Evolutionary conservation across 768 basidiomycete genomes (phyloP).

Genomic region (Rhodotorula paludigena): DNA sequence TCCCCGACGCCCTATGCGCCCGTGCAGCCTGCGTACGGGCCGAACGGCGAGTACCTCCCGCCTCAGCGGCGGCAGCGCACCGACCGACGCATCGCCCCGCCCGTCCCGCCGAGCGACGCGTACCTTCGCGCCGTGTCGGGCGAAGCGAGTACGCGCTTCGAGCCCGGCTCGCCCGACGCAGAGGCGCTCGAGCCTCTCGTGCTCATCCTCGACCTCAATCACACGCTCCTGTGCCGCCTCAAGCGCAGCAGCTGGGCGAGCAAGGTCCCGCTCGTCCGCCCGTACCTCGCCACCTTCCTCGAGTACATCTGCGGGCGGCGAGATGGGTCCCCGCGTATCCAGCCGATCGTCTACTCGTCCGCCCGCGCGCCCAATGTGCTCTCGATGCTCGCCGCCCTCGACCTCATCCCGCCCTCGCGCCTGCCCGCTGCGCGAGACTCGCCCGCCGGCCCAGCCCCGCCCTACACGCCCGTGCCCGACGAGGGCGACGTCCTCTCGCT

Average conservation of each 20-base stretch:
- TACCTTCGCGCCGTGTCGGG: constrained; percentile 1
- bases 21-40: background rate
- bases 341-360: constrained; percentile 33
- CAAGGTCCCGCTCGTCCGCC: constrained; percentile 26
- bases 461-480: background rate
- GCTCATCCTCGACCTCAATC: constrained; percentile 40
- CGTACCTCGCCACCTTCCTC: constrained; percentile 39
- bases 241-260: constrained; percentile 8
- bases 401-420: constrained; percentile 16
- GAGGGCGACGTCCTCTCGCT: constrained; percentile 27
- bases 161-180: too few species aligned
- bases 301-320: constrained; percentile 29
- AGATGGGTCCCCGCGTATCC: background rate
- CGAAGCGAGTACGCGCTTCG: background rate
- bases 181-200: constrained; percentile 1
- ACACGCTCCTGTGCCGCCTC: constrained; percentile 34
- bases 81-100: background rate
- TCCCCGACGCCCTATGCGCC: background rate
- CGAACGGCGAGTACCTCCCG: background rate
- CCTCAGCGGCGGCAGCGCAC: background rate
- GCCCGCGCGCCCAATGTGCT: constrained; percentile 35
- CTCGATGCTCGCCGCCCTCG: constrained; percentile 27
- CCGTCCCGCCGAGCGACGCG: background rate
- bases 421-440: background rate
- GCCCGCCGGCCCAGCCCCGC: background rate